Percentiles rank a stretch among this genome's conserved stretches.
These are phyloP conservation scores for Harringtonia lauricola DNA, from an alignment of 2,329 filamentous ascomycete genomes.

Conservation along the genomic window DNA sequence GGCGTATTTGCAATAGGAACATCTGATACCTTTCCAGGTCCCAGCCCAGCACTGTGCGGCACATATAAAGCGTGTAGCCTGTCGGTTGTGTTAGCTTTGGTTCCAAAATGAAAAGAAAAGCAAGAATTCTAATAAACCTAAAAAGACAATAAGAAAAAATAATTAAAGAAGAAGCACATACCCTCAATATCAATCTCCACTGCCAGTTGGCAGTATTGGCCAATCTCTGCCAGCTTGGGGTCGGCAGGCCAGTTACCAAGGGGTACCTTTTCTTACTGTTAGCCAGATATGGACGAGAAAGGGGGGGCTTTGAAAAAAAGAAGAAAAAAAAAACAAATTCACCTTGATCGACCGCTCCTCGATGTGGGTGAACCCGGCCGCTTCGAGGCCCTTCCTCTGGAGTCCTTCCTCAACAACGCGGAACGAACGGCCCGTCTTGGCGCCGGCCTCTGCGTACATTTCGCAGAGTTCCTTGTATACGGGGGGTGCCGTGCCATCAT, in stretches of 20 bases:
- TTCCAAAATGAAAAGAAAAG: no score
- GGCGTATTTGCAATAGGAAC: background rate
- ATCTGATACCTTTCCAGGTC: background rate
- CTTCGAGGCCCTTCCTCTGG: constrained; percentile 20
- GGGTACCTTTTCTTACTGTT: no score
- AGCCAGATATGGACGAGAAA: no score
- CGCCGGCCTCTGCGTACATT: constrained; percentile 14
- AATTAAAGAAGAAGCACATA: no score
- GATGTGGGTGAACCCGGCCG: constrained; percentile 30
- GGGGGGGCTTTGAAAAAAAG: no score
- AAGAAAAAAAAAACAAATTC: no score
- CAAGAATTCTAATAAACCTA: no score
- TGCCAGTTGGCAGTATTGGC: background rate
- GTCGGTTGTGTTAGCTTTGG: no score
- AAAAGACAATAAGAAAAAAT: no score
- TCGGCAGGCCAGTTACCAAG: no score
- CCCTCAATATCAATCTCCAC: no score
- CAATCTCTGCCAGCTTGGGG: background rate
- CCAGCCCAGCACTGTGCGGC: background rate
- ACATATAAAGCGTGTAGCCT: background rate
- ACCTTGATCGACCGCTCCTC: no score
- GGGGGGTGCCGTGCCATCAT: constrained; percentile 28
- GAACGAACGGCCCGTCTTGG: constrained; percentile 23
- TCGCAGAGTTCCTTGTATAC: constrained; percentile 20
- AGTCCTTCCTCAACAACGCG: constrained; percentile 14